A percentile compares a stretch with the other conserved stretches of the same genome.
Conservation (phyloP, 2,329 filamentous ascomycete species). For the Shiraia sp. region DNA sequence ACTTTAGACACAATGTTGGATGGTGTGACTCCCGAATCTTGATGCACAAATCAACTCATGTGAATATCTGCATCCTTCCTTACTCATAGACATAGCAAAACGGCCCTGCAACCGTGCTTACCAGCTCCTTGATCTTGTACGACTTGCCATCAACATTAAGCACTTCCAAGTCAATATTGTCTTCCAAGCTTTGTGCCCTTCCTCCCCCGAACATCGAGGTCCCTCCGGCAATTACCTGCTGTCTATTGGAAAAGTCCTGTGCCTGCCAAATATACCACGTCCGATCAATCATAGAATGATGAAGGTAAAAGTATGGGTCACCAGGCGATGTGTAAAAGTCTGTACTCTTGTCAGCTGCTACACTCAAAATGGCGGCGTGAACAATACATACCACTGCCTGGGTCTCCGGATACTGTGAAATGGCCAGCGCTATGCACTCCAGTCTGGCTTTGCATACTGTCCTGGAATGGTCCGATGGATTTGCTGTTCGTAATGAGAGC, state of each 20-base stretch:
- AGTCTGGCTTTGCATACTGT: conserved; percentile 40
- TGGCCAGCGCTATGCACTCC: conserved; percentile 53
- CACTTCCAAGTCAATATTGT: conserved; percentile 46
- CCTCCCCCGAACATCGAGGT: conserved; percentile 47
- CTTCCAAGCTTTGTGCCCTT: conserved; percentile 26
- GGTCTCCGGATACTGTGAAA: conserved; percentile 51
- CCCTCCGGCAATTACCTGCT: conserved; percentile 48
- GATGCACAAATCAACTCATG: not conserved
- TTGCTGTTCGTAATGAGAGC: conserved; percentile 26
- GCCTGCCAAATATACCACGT: conserved; percentile 57
- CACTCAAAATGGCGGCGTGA: not conserved
- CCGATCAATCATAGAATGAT: conserved; percentile 56
- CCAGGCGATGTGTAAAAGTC: conserved; percentile 52
- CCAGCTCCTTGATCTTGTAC: conserved; percentile 48
- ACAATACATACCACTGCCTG: conserved; percentile 39
- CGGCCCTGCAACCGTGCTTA: conserved; percentile 52
- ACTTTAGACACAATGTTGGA: too few relatives aligned
- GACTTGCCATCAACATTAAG: conserved; percentile 37
- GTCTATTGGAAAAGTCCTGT: conserved; percentile 45
- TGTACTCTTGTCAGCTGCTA: not conserved
- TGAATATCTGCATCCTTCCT: not conserved
- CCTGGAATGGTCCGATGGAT: conserved; percentile 45
- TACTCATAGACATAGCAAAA: conserved; percentile 54
- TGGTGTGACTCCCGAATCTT: too few relatives aligned
- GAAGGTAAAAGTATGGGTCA: conserved; percentile 54